Base-by-base conservation (phyloP, 208 protist genomes). In the Leishmania gerbilli region DNA sequence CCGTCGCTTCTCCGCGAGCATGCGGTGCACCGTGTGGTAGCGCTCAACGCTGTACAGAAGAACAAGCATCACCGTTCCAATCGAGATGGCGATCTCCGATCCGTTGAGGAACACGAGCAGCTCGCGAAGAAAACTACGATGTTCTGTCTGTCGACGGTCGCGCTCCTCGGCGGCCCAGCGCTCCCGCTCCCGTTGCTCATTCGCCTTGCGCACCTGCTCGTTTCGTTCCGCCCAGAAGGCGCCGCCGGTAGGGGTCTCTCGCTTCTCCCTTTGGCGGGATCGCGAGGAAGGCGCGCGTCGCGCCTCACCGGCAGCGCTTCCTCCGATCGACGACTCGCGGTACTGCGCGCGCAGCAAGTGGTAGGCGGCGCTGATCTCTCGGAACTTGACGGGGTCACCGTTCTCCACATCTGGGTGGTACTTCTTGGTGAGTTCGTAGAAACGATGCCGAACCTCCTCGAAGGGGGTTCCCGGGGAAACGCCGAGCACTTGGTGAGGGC, bases 331-430 rank as follows among this genome's bases (percentile, higher is more conserved):
- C 31, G 76, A 69, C 40, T 45, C 64, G 24, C 90, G 83, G 40
- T 93, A 86, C 42, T 88, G 67, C 5, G 89, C 85, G 11, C 90
- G 90, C 34, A 95, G 69, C 27, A 88, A 19, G 19, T 89, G 87
- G 71, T 96, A 96, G 21, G 92, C 92, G 27, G 84, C 84, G 74
- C 92, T 94, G 74, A 96, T 93, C 72, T 96, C 92, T 24, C 88
- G 88, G 72, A 96, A 96, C 82, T 91, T 95, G 15, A 71, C 82
- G 21, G 89, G 83, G 72, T 96, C 89, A 31, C 92, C 92, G 53
- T 86, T 62, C 34, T 89, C 82, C 84, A 93, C 92, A 71, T 96
- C 92, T 21, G 92, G 92, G 77, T 96, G 92, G 69, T 95, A 93
- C 31, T 74, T 68, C 27, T 85, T 91, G 1, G 92, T 90, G 51